Evolutionary conservation across 768 basidiomycete species (phyloP), one percentile per base, ranked within the genome.

Genomic region (Clitopilus passeckerianus): DNA sequence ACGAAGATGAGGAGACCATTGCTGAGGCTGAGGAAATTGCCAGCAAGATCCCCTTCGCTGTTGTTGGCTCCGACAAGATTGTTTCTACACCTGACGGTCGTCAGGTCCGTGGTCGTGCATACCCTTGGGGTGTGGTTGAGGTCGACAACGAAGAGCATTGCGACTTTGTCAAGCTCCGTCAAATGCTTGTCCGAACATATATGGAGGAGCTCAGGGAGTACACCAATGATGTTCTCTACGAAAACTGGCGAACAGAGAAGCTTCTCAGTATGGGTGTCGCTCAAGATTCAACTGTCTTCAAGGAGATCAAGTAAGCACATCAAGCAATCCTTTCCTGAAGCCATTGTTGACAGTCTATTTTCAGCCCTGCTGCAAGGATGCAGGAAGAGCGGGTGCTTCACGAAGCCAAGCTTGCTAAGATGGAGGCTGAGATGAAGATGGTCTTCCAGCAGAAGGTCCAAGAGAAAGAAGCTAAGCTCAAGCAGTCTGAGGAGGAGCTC

Each of bases 391-490:
- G 97, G 59, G 81, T 93, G 56, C 74, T 98, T 70, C 96, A 99
- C 76, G 96, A 99, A 77, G 91, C 92, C 65, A 98, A 98, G 74
- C 86, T 99, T 57, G 86, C 93, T 58, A 99, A 99, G 87, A 98
- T 98, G 90, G 97, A 99, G 78, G 91, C 95, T 58, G 97, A 98
- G 82, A 99, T 99, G 97, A 98, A 98, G 86, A 94, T 96, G 93
- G 97, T 99, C 67, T 99, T 99, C 94, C 95, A 95, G 72, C 97
- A 98, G 77, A 99, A 99, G 75, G 97, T 99, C 58, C 93, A 95
- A 72, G 97, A 99, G 74, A 98, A 99, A 81, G 97, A 99, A 73
- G 86, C 93, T 64, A 98, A 98, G 77, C 83, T 99, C 72, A 98
- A 98, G 80, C 97, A 98, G 75, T 93, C 91, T 57, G 97, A 99